phyloP scores from a whole-genome alignment of 257 asterid genomes.

The Nemophila menziesii region DNA sequence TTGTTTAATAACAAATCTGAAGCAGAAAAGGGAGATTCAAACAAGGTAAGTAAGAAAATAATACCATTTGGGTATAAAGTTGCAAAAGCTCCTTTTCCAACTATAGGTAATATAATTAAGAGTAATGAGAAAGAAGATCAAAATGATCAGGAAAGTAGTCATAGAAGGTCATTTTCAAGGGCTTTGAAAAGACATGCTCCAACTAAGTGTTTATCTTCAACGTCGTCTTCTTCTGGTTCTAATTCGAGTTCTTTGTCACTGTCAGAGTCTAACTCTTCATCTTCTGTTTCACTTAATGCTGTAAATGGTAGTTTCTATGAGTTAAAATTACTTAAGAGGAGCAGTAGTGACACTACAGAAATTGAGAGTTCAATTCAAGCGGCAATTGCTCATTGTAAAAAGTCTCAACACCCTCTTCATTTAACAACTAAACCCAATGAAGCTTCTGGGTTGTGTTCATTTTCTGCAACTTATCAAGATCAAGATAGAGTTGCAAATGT shows the following conservation, averaged over 20 bases:
- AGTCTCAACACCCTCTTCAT: conserved; percentile 30
- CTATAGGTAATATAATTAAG: conserved; percentile 32
- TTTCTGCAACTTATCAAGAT: conserved; percentile 19
- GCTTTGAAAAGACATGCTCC: conserved; percentile 57
- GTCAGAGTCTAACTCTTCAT: conserved; percentile 41
- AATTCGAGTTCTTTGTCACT: conserved; percentile 46
- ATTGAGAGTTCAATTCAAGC: conserved; percentile 61
- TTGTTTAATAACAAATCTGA: conserved; percentile 29
- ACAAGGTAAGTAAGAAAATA: conserved; percentile 19
- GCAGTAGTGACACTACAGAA: conserved; percentile 51
- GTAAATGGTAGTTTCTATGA: conserved; percentile 35
- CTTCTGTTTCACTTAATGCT: conserved; percentile 29
- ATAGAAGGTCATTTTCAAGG: conserved; percentile 69
- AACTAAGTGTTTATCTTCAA: conserved; percentile 33
- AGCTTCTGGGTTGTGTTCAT: conserved; percentile 13
- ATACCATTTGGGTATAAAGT: conserved; percentile 17
- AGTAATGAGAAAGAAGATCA: conserved; percentile 20
- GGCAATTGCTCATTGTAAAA: conserved; percentile 88
- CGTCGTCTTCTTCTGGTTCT: conserved; percentile 9
- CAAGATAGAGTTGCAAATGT: conserved; percentile 15
- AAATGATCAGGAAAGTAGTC: conserved; percentile 16
- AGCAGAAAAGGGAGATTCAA: conserved; percentile 4
- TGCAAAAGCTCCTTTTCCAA: conserved; percentile 28
- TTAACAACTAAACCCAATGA: conserved; percentile 20
- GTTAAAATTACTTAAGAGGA: conserved; percentile 35